Evolutionary conservation across 805 yeast species (phyloP).

Genomic region (Lachancea waltii): DNA sequence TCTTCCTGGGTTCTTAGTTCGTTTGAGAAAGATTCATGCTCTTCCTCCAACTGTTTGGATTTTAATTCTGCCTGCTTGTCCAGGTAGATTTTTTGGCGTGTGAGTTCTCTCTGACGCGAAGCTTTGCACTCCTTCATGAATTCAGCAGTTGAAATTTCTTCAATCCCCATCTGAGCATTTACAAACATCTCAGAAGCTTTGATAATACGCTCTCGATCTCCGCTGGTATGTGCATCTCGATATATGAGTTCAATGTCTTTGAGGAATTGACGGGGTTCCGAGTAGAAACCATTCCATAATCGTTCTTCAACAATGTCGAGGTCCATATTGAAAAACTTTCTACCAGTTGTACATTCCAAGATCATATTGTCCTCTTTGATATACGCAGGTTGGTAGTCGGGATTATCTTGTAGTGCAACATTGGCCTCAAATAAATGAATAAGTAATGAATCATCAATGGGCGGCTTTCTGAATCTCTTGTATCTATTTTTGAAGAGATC

Average conservation of each 20-base stretch:
- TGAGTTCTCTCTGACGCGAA: constrained; percentile 57
- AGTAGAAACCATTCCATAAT: constrained; percentile 92
- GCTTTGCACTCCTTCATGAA: constrained; percentile 72
- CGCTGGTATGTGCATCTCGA: constrained; percentile 62
- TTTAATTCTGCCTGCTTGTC: constrained; percentile 24
- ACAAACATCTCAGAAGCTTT: constrained; percentile 93
- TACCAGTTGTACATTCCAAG: constrained; percentile 70
- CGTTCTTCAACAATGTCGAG: constrained; percentile 90
- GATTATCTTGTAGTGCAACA: constrained; percentile 23
- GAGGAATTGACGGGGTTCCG: constrained; percentile 85
- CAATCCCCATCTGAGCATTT: constrained; percentile 91
- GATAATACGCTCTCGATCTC: constrained; percentile 76
- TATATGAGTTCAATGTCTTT: constrained; percentile 81
- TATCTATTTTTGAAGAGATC: constrained; percentile 82
- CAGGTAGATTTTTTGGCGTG: constrained; percentile 38
- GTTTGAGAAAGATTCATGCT: neutral
- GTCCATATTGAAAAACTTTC: constrained; percentile 78
- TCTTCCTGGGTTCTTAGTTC: neutral
- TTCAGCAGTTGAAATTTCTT: constrained; percentile 72
- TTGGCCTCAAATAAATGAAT: constrained; percentile 71
- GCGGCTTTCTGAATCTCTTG: constrained; percentile 84
- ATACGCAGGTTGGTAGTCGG: constrained; percentile 36
- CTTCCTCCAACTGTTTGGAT: constrained; percentile 1
- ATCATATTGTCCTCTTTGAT: constrained; percentile 67
- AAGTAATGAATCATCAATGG: constrained; percentile 69